Evolutionary conservation across 1,139 yeast genomes (phyloP).

Genomic region (Hanseniaspora sp.): DNA sequence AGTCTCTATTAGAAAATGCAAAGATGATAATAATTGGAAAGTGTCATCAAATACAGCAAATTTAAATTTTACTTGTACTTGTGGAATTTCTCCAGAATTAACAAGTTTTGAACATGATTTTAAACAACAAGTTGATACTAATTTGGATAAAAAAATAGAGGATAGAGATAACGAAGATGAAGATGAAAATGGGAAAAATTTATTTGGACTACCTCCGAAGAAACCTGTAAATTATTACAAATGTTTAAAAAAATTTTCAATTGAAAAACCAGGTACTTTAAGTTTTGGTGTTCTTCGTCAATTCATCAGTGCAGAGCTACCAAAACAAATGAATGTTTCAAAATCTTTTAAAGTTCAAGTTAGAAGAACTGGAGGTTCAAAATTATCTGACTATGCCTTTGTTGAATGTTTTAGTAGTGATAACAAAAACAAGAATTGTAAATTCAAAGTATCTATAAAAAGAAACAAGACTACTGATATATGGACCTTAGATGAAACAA

Average conservation of each 20-base stretch:
- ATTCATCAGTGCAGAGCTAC: conserved; percentile 1
- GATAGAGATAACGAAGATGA: background rate
- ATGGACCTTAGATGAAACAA: conserved; percentile 8
- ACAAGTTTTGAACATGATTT: background rate
- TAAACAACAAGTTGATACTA: background rate
- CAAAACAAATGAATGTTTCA: conserved; percentile 1
- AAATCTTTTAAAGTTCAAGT: conserved; percentile 12
- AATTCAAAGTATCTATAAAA: conserved; percentile 11
- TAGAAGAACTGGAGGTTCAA: conserved; percentile 14
- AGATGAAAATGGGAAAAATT: background rate
- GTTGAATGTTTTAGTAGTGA: conserved; percentile 12
- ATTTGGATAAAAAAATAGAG: background rate
- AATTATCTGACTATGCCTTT: conserved; percentile 12
- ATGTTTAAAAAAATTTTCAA: conserved; percentile 2
- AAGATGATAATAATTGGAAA: conserved; percentile 1
- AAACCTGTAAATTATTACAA: conserved; percentile 9
- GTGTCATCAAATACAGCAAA: background rate
- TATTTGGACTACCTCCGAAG: background rate
- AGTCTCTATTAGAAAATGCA: conserved; percentile 10
- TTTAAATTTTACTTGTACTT: conserved; percentile 1
- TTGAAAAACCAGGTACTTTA: conserved; percentile 11
- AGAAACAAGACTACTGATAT: conserved; percentile 4
- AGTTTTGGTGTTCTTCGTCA: conserved; percentile 8
- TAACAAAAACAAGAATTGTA: conserved; percentile 8
- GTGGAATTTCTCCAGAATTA: conserved; percentile 8